A percentile compares a stretch with the other conserved stretches of the same genome.
Conservation (phyloP, 176 grass and related monocot species). For the Triticum monococcum region DNA sequence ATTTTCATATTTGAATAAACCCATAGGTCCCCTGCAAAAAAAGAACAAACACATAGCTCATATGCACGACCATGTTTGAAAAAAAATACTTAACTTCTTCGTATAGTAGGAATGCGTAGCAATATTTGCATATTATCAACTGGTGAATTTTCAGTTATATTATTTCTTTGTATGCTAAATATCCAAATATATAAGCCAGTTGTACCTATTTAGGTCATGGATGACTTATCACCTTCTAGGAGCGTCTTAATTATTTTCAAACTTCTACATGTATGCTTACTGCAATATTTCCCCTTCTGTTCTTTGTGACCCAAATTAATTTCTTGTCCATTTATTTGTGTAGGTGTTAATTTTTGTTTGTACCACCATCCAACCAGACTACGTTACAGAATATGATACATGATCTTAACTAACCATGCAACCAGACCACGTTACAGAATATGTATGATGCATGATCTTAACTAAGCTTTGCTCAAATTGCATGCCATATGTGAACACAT, state of each 20-base stretch:
- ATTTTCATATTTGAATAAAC: too few species aligned
- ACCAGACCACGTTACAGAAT: not conserved
- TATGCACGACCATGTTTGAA: too few species aligned
- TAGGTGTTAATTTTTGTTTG: not conserved
- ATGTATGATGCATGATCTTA: not conserved
- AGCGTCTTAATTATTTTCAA: not conserved
- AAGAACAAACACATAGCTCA: too few species aligned
- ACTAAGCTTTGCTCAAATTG: not conserved
- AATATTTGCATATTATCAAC: too few species aligned
- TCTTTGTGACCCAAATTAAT: not conserved
- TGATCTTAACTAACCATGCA: not conserved
- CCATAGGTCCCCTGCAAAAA: too few species aligned
- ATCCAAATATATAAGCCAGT: not conserved
- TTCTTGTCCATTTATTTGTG: slow-evolving; percentile 7
- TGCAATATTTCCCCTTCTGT: not conserved
- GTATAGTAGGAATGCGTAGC: too few species aligned
- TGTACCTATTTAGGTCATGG: not conserved
- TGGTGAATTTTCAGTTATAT: too few species aligned
- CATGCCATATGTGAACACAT: not conserved
- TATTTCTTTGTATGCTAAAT: not conserved
- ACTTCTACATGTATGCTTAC: not conserved
- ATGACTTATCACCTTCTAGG: not conserved
- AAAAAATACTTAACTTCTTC: too few species aligned
- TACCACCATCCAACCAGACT: not conserved
- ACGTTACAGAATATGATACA: not conserved